Evolutionary conservation across 345 rosid species (phyloP), one percentile per base, ranked within the genome.

Genomic region (Litchi chinensis): DNA sequence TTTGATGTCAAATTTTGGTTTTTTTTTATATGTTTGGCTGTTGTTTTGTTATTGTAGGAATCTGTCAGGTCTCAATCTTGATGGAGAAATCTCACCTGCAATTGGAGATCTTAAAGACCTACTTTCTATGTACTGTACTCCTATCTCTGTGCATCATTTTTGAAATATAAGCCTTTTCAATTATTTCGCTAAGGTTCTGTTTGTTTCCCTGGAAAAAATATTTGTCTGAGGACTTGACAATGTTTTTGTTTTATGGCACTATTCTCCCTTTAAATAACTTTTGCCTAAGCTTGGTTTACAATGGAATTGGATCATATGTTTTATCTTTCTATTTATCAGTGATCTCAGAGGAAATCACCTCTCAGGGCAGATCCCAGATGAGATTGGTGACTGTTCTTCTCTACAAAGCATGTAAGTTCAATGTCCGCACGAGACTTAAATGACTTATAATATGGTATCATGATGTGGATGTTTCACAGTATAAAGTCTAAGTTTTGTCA

Each of bases 321-420:
- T 75, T 5, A 79, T 75, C 32, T 52, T 80, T 70, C 75, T 21
- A 40, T 80, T 73, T 46, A 43, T 11, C 78, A 96, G 98, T 75
- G 98, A 93, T 84, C 91, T 96, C 10, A 86, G 85, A 76, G 92
- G 91, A 52, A 96, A 96, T 82, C 90, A 78, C 65, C 90, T 94
- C 26, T 87, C 95, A 3, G 98, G 99, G 21, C 99, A 96, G 83
- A 96, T 96, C 60, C 99, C 98, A 40, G 98, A 93, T 76, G 99
- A 96, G 88, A 94, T 96, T 74, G 99, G 98, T 65, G 97, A 93
- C 80, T 96, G 98, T 79, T 88, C 94, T 37, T 90, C 95, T 56
- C 76, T 96, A 73, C 80, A 78, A 81, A 89, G 83, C 86, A 71
- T 96, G 99, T 96, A 87, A 89, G 99, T 82, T 64, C 22, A 56